phyloP scores from a whole-genome alignment of 2,329 filamentous ascomycete genomes.

The Ophiostoma sp. region DNA sequence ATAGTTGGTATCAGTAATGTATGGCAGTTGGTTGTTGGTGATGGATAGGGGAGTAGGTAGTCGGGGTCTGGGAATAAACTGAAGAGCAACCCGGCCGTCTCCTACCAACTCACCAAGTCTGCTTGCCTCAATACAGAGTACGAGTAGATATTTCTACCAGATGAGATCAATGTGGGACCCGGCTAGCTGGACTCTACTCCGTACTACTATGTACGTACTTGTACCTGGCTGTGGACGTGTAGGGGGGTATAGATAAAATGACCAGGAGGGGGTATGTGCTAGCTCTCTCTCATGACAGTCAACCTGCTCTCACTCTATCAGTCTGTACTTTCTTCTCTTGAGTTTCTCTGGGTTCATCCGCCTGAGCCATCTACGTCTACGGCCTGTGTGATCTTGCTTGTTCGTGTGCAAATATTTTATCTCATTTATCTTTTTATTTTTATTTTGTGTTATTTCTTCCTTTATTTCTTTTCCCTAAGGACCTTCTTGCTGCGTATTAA shows the following conservation, averaged over 20 bases:
- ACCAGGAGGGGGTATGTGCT: neutral
- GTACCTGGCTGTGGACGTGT: neutral
- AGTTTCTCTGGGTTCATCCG: neutral
- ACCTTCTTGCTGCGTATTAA: neutral
- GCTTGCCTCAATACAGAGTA: too few relatives aligned
- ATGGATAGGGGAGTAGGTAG: neutral
- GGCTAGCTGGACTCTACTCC: neutral
- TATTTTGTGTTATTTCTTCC: neutral
- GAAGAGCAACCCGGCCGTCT: neutral
- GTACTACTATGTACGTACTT: neutral
- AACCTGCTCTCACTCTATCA: neutral
- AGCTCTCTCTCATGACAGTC: neutral
- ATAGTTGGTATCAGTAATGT: neutral
- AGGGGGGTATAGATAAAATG: neutral
- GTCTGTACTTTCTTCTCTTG: neutral
- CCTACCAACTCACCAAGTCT: neutral
- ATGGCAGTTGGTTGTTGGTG: neutral
- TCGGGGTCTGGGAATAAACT: neutral
- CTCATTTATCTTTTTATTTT: neutral
- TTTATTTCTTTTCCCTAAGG: neutral
- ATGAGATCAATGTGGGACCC: neutral
- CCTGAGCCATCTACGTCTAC: neutral
- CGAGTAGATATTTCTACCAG: neutral
- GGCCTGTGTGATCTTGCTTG: neutral
- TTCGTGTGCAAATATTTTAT: neutral